A percentile compares a stretch with the other conserved stretches of the same genome.
These are phyloP conservation scores for Lathyrus aphaca DNA, from an alignment of 306 rosid genomes.

Conservation along the genomic window DNA sequence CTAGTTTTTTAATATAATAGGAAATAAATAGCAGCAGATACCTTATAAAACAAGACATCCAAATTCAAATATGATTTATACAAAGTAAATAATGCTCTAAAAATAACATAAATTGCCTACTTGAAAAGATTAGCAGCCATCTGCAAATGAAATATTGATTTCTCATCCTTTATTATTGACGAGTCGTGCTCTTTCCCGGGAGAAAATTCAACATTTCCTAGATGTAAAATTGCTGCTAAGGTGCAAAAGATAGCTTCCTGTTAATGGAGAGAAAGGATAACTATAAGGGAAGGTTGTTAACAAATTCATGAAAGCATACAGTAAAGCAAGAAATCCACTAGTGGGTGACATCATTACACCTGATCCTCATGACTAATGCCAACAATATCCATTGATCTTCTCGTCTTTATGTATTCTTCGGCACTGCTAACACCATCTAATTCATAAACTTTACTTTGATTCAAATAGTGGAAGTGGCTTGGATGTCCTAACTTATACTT, in stretches of 20 bases:
- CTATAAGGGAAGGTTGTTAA: slow-evolving; percentile 17
- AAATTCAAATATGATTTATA: slow-evolving; percentile 3
- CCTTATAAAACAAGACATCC: slow-evolving; percentile 21
- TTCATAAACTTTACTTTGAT: slow-evolving; percentile 88
- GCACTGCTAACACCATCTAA: slow-evolving; percentile 86
- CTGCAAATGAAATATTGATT: slow-evolving; percentile 75
- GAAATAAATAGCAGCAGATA: not conserved
- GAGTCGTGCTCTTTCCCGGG: slow-evolving; percentile 98
- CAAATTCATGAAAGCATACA: slow-evolving; percentile 13
- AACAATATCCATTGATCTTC: slow-evolving; percentile 94
- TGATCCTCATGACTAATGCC: slow-evolving; percentile 83
- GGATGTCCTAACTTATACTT: slow-evolving; percentile 81
- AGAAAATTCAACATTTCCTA: slow-evolving; percentile 93
- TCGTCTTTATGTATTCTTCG: slow-evolving; percentile 80
- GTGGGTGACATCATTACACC: slow-evolving; percentile 54
- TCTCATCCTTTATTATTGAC: slow-evolving; percentile 72
- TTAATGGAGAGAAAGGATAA: slow-evolving; percentile 33
- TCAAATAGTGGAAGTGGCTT: slow-evolving; percentile 84
- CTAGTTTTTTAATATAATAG: not conserved
- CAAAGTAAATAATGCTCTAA: slow-evolving; percentile 7
- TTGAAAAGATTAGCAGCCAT: slow-evolving; percentile 88
- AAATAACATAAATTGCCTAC: slow-evolving; percentile 52
- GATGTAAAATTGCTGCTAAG: slow-evolving; percentile 88
- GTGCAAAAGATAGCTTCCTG: slow-evolving; percentile 89
- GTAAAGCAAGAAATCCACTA: slow-evolving; percentile 27